These are phyloP conservation scores for Russula sp. DNA, from an alignment of 768 basidiomycete genomes.

Conservation along the genomic window DNA sequence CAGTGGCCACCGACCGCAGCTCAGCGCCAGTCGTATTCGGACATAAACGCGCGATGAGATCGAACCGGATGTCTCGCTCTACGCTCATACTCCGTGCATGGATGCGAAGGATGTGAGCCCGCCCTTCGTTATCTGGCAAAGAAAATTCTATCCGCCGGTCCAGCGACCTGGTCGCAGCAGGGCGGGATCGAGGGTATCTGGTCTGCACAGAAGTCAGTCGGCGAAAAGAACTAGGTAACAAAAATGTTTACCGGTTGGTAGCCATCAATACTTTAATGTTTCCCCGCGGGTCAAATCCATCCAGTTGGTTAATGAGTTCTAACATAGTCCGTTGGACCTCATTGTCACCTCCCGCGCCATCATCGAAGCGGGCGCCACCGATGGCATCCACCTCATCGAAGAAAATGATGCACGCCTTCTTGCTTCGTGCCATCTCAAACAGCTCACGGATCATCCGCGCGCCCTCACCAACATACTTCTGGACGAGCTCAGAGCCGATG, in stretches of 20 bases:
- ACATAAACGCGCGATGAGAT: conserved; percentile 93
- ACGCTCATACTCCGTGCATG: conserved; percentile 98
- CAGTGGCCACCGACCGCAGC: conserved; percentile 92
- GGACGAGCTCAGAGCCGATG: conserved; percentile 98
- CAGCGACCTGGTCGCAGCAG: conserved; percentile 91
- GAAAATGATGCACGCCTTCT: conserved; percentile 99
- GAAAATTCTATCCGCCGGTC: conserved; percentile 98
- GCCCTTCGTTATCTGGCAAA: conserved; percentile 91
- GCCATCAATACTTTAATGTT: conserved; percentile 99
- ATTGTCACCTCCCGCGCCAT: conserved; percentile 98
- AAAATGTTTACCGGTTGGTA: conserved; percentile 73
- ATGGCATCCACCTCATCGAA: conserved; percentile 99
- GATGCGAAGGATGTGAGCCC: conserved; percentile 94
- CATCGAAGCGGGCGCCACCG: conserved; percentile 96
- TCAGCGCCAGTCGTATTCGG: conserved; percentile 99
- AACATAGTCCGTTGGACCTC: conserved; percentile 99
- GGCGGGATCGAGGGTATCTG: conserved; percentile 97
- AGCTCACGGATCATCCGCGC: conserved; percentile 98
- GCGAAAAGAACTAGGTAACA: background rate
- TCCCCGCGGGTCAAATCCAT: conserved; percentile 98
- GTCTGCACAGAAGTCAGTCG: conserved; percentile 48
- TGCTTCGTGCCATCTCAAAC: conserved; percentile 98
- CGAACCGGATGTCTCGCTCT: conserved; percentile 95
- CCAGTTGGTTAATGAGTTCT: conserved; percentile 97
- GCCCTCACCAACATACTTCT: conserved; percentile 99